These are phyloP conservation scores for Kockovaella imperatae DNA, from an alignment of 768 basidiomycete species.

Conservation along the genomic window DNA sequence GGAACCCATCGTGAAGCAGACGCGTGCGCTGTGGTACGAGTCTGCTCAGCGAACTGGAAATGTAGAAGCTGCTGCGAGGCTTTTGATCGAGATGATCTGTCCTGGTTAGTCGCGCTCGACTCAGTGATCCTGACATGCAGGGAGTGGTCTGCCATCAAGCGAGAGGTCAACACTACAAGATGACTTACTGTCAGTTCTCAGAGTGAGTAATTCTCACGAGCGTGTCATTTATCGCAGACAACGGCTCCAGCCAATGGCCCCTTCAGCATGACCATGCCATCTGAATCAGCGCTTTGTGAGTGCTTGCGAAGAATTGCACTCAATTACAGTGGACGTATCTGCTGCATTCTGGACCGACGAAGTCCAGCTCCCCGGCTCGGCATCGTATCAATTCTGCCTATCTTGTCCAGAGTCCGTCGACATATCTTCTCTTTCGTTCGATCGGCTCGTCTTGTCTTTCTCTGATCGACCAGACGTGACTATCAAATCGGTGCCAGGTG, in stretches of 20 bases:
- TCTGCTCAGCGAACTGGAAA: conserved; percentile 73
- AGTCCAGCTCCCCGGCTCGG: conserved; percentile 55
- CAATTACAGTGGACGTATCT: conserved; percentile 61
- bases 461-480: conserved; percentile 52
- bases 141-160: conserved; percentile 24
- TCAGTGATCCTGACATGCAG: not conserved
- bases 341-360: conserved; percentile 65
- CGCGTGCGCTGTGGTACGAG: conserved; percentile 71
- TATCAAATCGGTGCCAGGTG: conserved; percentile 54
- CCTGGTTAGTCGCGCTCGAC: conserved; percentile 52
- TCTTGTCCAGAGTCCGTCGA: conserved; percentile 51
- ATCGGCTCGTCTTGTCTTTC: conserved; percentile 57
- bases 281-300: conserved; percentile 11
- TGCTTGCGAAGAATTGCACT: conserved; percentile 23
- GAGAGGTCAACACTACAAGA: conserved; percentile 51
- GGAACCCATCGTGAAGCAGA: conserved; percentile 62
- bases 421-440: conserved; percentile 58
- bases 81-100: conserved; percentile 76
- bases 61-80: conserved; percentile 62
- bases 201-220: conserved; percentile 48
- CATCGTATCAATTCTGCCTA: conserved; percentile 68
- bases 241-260: conserved; percentile 59
- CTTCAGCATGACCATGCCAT: conserved; percentile 54
- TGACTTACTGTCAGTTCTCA: conserved; percentile 64
- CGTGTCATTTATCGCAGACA: conserved; percentile 50